These are phyloP conservation scores for Fusarium bulbicola DNA, from an alignment of 2,329 filamentous ascomycete genomes.

Conservation along the genomic window DNA sequence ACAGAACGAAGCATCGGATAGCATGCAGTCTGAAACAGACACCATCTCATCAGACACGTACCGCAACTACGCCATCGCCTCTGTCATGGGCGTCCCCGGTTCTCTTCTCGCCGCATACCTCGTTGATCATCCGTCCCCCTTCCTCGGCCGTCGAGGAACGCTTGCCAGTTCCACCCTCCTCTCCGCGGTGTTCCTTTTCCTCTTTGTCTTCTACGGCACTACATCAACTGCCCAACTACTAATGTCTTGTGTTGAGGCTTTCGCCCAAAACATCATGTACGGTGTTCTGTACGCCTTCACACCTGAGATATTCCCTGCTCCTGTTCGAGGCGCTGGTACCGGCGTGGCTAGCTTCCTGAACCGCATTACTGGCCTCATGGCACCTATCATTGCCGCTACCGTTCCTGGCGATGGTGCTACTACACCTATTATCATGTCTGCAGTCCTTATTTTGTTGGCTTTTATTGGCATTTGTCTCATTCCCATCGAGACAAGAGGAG, in stretches of 20 bases:
- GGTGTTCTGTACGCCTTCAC: constrained; percentile 81
- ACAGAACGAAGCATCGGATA: constrained; percentile 50
- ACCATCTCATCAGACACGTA: constrained; percentile 65
- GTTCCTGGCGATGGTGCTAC: constrained; percentile 66
- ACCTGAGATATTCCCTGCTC: constrained; percentile 79
- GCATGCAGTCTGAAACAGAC: constrained; percentile 45
- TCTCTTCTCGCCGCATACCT: constrained; percentile 78
- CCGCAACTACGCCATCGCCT: constrained; percentile 84
- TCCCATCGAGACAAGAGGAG: constrained; percentile 70
- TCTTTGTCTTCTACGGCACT: constrained; percentile 69
- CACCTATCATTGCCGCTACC: constrained; percentile 73
- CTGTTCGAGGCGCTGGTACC: constrained; percentile 75
- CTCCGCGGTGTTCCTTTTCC: constrained; percentile 74
- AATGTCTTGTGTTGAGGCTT: constrained; percentile 74
- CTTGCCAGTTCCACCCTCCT: constrained; percentile 74
- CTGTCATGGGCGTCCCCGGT: constrained; percentile 79
- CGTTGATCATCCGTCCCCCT: constrained; percentile 70
- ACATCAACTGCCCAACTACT: constrained; percentile 67
- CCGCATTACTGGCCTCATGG: constrained; percentile 71
- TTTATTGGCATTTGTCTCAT: constrained; percentile 69
- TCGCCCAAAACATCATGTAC: constrained; percentile 81
- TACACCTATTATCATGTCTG: constrained; percentile 66
- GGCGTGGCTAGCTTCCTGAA: constrained; percentile 79
- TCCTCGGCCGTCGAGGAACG: constrained; percentile 75
- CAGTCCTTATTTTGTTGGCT: constrained; percentile 64